Percentiles rank a stretch among this genome's conserved stretches.
Evolutionary conservation across 768 basidiomycete species (phyloP).

Genomic region (Tremella yokohamensis): DNA sequence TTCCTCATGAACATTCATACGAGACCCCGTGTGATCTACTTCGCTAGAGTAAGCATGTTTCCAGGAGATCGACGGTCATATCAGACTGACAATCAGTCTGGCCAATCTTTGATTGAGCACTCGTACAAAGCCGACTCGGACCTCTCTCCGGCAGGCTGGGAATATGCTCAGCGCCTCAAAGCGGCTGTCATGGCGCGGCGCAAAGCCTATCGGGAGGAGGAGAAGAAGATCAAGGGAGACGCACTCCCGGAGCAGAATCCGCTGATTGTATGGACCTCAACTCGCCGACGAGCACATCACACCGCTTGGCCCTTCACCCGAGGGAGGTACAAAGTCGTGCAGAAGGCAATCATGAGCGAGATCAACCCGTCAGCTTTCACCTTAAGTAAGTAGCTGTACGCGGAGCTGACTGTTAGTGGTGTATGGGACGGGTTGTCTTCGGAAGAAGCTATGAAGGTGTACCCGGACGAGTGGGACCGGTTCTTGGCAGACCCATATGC

Average conservation of each 20-base stretch:
- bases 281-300: slow-evolving; percentile 85
- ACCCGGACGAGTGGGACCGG: slow-evolving; percentile 89
- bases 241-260: slow-evolving; percentile 54
- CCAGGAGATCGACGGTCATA: background rate
- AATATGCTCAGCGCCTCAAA: slow-evolving; percentile 83
- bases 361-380: slow-evolving; percentile 74
- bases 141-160: slow-evolving; percentile 90
- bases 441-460: slow-evolving; percentile 80
- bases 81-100: slow-evolving; percentile 61
- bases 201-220: slow-evolving; percentile 69
- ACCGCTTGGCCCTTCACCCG: slow-evolving; percentile 90
- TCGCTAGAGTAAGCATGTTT: slow-evolving; percentile 70
- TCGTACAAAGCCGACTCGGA: slow-evolving; percentile 99
- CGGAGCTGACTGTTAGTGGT: slow-evolving; percentile 29
- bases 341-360: slow-evolving; percentile 95
- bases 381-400: background rate
- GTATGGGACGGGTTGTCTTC: slow-evolving; percentile 93
- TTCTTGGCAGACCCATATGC: slow-evolving; percentile 90
- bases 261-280: slow-evolving; percentile 75
- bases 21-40: slow-evolving; percentile 85
- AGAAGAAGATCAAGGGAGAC: slow-evolving; percentile 57
- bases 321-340: slow-evolving; percentile 65
- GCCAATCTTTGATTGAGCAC: slow-evolving; percentile 97
- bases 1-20: slow-evolving; percentile 99
- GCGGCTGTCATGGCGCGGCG: slow-evolving; percentile 85